Evolutionary conservation across 352 stramenopile species (phyloP).

Genomic region (Blastocystis sp.): DNA sequence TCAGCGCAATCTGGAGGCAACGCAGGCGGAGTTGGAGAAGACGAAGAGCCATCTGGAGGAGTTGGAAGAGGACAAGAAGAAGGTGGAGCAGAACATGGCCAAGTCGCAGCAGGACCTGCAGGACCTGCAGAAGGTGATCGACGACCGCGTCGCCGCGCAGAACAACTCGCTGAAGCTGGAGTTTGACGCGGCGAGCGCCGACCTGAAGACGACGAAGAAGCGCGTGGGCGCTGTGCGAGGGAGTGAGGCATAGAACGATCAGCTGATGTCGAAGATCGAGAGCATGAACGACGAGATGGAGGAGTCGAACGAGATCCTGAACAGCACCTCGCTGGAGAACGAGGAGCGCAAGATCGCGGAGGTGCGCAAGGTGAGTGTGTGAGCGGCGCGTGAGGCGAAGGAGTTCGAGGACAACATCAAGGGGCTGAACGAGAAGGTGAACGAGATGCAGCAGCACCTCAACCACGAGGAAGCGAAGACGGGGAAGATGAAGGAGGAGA

Average conservation of each 20-base stretch:
- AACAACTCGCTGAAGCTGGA: constrained; percentile 21
- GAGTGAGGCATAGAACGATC: constrained; percentile 30
- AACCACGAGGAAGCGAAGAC: constrained; percentile 17
- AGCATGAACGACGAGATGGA: constrained; percentile 22
- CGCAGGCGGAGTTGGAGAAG: constrained; percentile 47
- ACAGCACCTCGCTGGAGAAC: background rate
- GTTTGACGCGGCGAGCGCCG: background rate
- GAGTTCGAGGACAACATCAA: constrained; percentile 23
- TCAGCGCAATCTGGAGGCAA: constrained; percentile 50
- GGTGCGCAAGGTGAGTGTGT: background rate
- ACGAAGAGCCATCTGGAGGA: constrained; percentile 25
- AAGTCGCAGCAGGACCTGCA: constrained; percentile 23
- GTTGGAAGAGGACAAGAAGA: constrained; percentile 17
- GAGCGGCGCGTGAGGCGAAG: background rate
- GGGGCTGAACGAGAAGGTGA: constrained; percentile 33
- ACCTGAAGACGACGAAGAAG: constrained; percentile 5
- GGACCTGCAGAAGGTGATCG: constrained; percentile 23
- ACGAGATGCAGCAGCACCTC: background rate
- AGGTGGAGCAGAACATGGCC: constrained; percentile 52
- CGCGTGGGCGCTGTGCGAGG: background rate
- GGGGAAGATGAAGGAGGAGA: background rate
- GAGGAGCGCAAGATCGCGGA: constrained; percentile 8
- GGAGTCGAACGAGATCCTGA: background rate
- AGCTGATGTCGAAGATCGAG: background rate
- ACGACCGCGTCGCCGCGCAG: constrained; percentile 6